These are phyloP conservation scores for Lipomyces starkeyi DNA, from an alignment of 805 yeast genomes.

Conservation along the genomic window DNA sequence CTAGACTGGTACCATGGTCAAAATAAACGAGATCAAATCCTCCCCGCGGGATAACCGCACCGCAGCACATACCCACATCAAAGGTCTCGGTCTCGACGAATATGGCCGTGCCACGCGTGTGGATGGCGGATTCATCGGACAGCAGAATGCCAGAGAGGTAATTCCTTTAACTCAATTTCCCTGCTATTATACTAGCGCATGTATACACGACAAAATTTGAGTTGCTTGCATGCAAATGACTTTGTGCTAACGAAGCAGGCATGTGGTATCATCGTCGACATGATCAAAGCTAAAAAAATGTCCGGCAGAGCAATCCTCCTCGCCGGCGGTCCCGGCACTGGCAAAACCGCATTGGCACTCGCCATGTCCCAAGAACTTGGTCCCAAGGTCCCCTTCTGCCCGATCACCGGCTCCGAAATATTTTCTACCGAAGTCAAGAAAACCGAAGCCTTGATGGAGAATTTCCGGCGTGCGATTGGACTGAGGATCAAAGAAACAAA, in stretches of 20 bases:
- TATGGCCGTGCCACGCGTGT: slow-evolving; percentile 79
- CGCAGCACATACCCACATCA: slow-evolving; percentile 97
- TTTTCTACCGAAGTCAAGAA: slow-evolving; percentile 96
- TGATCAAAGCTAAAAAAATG: slow-evolving; percentile 89
- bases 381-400: slow-evolving; percentile 96
- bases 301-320: slow-evolving; percentile 94
- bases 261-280: slow-evolving; percentile 91
- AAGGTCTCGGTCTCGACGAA: slow-evolving; percentile 92
- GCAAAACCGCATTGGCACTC: slow-evolving; percentile 95
- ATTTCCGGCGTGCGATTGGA: slow-evolving; percentile 95
- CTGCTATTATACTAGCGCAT: not conserved
- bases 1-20: slow-evolving; percentile 55
- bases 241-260: slow-evolving; percentile 54
- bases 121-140: slow-evolving; percentile 91
- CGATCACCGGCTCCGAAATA: slow-evolving; percentile 92
- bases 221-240: not conserved
- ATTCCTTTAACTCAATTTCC: not conserved
- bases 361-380: slow-evolving; percentile 97
- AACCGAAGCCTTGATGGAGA: slow-evolving; percentile 95
- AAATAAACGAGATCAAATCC: slow-evolving; percentile 52
- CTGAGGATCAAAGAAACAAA: slow-evolving; percentile 94
- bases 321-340: slow-evolving; percentile 99
- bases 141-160: slow-evolving; percentile 60
- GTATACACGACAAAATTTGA: not conserved
- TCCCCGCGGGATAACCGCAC: slow-evolving; percentile 63